Conservation (phyloP, 257 asterid genomes). For the Gentiana macrophylla region DNA sequence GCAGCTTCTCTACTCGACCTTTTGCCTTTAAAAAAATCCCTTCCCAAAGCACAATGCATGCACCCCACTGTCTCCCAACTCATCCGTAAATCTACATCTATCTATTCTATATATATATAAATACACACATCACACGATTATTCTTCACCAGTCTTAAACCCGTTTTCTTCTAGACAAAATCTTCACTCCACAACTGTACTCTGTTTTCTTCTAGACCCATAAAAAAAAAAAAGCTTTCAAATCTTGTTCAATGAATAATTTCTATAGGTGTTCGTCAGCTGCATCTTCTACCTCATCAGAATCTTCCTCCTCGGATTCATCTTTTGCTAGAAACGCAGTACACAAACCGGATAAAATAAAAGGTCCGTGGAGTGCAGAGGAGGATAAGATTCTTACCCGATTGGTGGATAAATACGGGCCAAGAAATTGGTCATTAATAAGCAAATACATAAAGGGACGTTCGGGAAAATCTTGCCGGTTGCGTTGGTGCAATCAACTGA, state of each 20-base stretch:
- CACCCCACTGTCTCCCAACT: conserved; percentile 9
- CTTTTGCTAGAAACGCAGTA: conserved; percentile 8
- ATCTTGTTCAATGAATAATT: conserved; percentile 21
- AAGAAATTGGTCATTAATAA: conserved; percentile 67
- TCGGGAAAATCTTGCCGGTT: conserved; percentile 79
- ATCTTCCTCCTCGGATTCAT: conserved; percentile 43
- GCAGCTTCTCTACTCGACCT: conserved; percentile 6
- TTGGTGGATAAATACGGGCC: conserved; percentile 66
- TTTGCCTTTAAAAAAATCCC: conserved; percentile 8
- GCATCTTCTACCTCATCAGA: conserved; percentile 34
- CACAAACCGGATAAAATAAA: conserved; percentile 38
- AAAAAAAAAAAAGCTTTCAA: too few relatives aligned
- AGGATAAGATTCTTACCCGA: conserved; percentile 60
- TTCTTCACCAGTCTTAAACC: conserved; percentile 8
- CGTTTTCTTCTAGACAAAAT: conserved; percentile 3
- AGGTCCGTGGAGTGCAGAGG: conserved; percentile 94
- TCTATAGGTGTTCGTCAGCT: conserved; percentile 38
- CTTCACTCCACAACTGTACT: background rate
- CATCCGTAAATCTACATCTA: background rate
- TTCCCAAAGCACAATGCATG: conserved; percentile 36
- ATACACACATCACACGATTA: conserved; percentile 2
- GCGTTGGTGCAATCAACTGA: conserved; percentile 82
- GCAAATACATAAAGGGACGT: conserved; percentile 66
- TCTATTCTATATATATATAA: conserved; percentile 14
- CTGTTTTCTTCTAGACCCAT: background rate